These are phyloP conservation scores for Suaeda aralocaspica DNA, from an alignment of 148 eudicot genomes.

Conservation along the genomic window DNA sequence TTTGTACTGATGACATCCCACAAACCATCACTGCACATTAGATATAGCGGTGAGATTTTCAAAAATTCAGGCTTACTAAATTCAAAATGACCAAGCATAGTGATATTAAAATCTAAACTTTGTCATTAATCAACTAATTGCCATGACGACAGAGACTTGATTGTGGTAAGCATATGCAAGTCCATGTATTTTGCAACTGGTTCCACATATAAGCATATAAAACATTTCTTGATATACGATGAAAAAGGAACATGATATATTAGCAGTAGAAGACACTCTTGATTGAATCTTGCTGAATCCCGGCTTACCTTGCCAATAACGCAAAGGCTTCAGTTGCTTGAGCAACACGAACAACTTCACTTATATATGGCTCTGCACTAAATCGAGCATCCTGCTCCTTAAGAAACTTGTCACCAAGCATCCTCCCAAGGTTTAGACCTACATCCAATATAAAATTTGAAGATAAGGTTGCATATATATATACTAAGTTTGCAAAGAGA, in stretches of 20 bases:
- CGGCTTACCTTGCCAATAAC: conserved; percentile 70
- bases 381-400: conserved; percentile 92
- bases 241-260: background rate
- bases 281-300: no score
- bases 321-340: conserved; percentile 62
- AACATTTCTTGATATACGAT: background rate
- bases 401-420: conserved; percentile 92
- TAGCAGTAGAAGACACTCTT: background rate
- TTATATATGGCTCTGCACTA: conserved; percentile 79
- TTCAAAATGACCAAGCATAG: no score
- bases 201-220: background rate
- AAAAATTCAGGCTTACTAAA: background rate
- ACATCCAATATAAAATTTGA: conserved; percentile 12
- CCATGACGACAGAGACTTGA: background rate
- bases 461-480: background rate
- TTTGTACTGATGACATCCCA: conserved; percentile 88
- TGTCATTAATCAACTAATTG: background rate
- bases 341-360: conserved; percentile 59
- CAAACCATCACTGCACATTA: conserved; percentile 75
- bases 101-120: no score
- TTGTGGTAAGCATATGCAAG: background rate
- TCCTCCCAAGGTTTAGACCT: conserved; percentile 91
- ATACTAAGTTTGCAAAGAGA: background rate
- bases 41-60: conserved; percentile 3
- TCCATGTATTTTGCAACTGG: background rate